These are phyloP conservation scores for Inonotus obliquus DNA, from an alignment of 1,284 basidiomycete genomes.

Conservation along the genomic window DNA sequence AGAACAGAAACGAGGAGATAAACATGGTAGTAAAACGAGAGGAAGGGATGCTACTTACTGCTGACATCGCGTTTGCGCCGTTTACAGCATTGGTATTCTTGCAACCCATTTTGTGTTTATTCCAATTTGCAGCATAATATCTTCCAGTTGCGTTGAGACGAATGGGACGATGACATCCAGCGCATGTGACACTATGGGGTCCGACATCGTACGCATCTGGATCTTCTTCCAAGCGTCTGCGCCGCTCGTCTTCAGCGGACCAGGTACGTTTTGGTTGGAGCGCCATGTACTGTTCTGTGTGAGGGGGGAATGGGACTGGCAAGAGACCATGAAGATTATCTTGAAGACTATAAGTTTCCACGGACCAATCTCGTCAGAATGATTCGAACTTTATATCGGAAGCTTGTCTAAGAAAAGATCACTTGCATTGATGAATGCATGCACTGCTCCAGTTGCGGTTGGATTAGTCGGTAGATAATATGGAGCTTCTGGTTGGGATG, in stretches of 20 bases:
- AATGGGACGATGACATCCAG: conserved; percentile 18
- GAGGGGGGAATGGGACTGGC: background rate
- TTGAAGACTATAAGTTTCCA: background rate
- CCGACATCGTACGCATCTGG: conserved; percentile 19
- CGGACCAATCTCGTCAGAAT: background rate
- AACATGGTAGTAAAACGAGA: background rate
- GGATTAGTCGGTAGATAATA: conserved; percentile 9
- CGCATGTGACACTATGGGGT: conserved; percentile 17
- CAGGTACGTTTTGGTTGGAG: conserved; percentile 17
- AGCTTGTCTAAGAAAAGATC: background rate
- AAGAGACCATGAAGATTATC: background rate
- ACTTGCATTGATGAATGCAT: conserved; percentile 9
- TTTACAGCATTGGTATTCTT: conserved; percentile 16
- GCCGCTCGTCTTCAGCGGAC: conserved; percentile 18
- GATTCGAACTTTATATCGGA: background rate
- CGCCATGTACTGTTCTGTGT: conserved; percentile 5
- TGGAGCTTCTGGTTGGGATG: conserved; percentile 9
- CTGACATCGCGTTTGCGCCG: conserved; percentile 9
- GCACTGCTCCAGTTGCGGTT: conserved; percentile 13
- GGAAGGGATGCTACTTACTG: background rate
- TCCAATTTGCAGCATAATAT: conserved; percentile 19
- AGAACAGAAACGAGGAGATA: background rate
- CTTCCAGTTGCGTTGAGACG: conserved; percentile 18
- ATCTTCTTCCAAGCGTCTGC: conserved; percentile 16
- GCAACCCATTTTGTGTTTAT: conserved; percentile 20